These are phyloP conservation scores for Aspergillus awamori DNA, from an alignment of 2,329 filamentous ascomycete species.

Conservation along the genomic window DNA sequence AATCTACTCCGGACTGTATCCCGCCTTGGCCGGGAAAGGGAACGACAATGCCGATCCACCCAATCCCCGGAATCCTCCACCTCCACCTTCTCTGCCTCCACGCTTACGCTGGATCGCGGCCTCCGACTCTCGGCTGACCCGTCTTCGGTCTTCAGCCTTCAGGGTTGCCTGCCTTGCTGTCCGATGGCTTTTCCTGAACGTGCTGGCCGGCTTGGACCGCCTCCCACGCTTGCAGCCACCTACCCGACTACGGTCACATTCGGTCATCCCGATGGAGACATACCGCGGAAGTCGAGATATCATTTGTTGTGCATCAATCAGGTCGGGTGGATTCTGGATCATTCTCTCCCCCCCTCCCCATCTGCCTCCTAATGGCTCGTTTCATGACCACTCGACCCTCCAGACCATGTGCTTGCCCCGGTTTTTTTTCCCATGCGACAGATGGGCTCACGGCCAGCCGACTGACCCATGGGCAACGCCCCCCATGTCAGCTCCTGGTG, in stretches of 20 bases:
- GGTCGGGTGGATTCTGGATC: background rate
- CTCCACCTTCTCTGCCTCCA: background rate
- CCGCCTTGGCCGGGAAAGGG: slow-evolving; percentile 17
- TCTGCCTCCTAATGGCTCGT: background rate
- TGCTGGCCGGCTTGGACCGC: background rate
- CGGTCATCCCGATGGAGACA: slow-evolving; percentile 8
- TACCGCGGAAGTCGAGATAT: background rate
- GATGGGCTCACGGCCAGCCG: slow-evolving; percentile 9
- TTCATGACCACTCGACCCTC: slow-evolving; percentile 3
- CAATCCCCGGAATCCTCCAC: slow-evolving; percentile 3
- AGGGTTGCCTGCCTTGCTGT: background rate
- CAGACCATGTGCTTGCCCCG: slow-evolving; percentile 6
- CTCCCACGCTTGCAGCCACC: background rate
- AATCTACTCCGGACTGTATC: too few species aligned
- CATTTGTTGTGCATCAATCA: background rate
- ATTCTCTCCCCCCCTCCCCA: background rate
- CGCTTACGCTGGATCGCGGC: background rate
- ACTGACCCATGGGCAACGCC: slow-evolving; percentile 3
- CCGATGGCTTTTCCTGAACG: background rate
- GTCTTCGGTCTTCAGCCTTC: background rate
- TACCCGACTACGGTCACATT: slow-evolving; percentile 20
- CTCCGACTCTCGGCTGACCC: background rate
- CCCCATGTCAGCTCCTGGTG: slow-evolving; percentile 4
- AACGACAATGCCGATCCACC: slow-evolving; percentile 3
- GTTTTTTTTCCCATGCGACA: background rate